phyloP scores from a whole-genome alignment of 73 alveolate genomes.

The Paramecium sonneborni region DNA sequence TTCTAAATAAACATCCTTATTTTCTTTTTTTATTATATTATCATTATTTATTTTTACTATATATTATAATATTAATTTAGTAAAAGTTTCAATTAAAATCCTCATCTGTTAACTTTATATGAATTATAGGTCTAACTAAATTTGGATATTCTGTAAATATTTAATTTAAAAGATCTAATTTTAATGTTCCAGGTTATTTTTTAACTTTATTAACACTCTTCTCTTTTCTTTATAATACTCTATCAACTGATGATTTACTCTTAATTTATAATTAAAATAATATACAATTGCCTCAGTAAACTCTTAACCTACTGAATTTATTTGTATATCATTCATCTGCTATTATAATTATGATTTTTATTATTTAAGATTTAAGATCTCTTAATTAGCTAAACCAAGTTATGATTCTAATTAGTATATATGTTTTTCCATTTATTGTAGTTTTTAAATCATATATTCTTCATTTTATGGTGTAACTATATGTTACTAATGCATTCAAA shows the following conservation, averaged over 20 bases:
- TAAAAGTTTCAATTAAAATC: neutral
- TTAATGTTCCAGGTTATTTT: neutral
- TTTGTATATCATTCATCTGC: neutral
- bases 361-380: neutral
- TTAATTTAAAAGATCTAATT: neutral
- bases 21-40: neutral
- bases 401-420: neutral
- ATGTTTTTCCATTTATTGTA: neutral
- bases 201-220: neutral
- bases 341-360: neutral
- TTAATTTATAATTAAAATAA: neutral
- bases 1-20: neutral
- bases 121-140: neutral
- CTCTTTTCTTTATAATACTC: neutral
- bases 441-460: neutral
- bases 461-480: neutral
- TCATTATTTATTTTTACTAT: no score
- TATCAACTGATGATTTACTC: neutral
- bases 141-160: neutral
- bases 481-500: neutral
- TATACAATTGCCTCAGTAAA: neutral
- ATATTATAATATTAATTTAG: no score
- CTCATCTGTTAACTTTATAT: neutral
- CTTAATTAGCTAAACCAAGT: neutral
- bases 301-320: neutral